Base-by-base conservation (phyloP, 176 grass and related monocot species). In the Triticum aestivum region DNA sequence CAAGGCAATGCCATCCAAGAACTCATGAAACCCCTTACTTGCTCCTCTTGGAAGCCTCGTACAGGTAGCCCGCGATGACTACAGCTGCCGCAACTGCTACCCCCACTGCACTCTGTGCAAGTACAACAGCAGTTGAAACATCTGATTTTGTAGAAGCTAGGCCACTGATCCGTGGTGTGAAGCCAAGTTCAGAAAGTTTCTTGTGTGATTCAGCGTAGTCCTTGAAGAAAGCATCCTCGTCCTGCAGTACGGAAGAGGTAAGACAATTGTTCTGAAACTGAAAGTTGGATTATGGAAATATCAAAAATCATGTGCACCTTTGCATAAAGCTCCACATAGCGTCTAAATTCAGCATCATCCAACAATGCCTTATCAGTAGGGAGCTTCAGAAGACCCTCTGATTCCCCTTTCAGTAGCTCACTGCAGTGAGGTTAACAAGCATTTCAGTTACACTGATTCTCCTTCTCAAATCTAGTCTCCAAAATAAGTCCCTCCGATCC, bases 191-290 rank as follows among this genome's bases (percentile, higher is more conserved):
- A 27, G 97, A 99, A 35, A 94, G 82, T 68, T 99, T 96, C 90
- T 99, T 99, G 77, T 96, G 97, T 35, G 94, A 96, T 83, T 94
- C 94, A 35, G 90, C 92, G 29, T 99, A 96, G 33, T 96, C 94
- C 68, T 94, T 99, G 85, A 96, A 96, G 67, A 94, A 99, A 65
- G 59, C 61, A 61, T 99, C 97, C 82, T 99, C 94, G 77, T 99
- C 97, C 97, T 99, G 65, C 13, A 30, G 81, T 15, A 86, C 6
- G 5, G 33, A 42, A 58, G 23, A 24, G 51, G 76, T 11, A 70
- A 70, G 68, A 71, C 18, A 80, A 80, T 71, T 33, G 39, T 64
- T 85, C 41, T 68, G 33, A 83, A 84, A 68, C 52, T 72, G 44
- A 32, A 83, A 37, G 79, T 67, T 76, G 75, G 7, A 59, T 8